phyloP scores from a whole-genome alignment of 192 early-diverging fungal genomes.

The Gaertneriomyces semiglobifer region DNA sequence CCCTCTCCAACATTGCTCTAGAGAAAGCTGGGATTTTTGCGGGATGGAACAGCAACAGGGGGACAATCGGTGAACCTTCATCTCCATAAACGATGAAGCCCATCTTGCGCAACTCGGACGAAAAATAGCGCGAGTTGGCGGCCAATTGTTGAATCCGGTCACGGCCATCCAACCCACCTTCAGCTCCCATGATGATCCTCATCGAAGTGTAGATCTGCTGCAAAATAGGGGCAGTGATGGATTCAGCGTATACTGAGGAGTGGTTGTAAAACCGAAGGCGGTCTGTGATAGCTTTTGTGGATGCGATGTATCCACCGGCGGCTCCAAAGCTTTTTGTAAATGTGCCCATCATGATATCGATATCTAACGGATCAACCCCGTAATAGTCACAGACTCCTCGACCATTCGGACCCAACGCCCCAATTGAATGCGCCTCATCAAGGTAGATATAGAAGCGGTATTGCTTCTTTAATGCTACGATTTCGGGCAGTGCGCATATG shows the following conservation, averaged over 20 bases:
- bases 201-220: slow-evolving; percentile 88
- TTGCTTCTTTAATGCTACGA: slow-evolving; percentile 81
- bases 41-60: slow-evolving; percentile 87
- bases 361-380: slow-evolving; percentile 79
- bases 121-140: slow-evolving; percentile 82
- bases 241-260: slow-evolving; percentile 83
- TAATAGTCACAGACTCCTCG: slow-evolving; percentile 96
- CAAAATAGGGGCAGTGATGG: slow-evolving; percentile 77
- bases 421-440: slow-evolving; percentile 96
- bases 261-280: slow-evolving; percentile 74
- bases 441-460: slow-evolving; percentile 94
- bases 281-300: slow-evolving; percentile 65
- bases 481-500: slow-evolving; percentile 81
- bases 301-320: slow-evolving; percentile 92
- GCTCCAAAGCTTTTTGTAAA: slow-evolving; percentile 98
- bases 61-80: slow-evolving; percentile 85
- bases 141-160: slow-evolving; percentile 81
- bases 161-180: slow-evolving; percentile 77
- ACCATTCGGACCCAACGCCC: slow-evolving; percentile 89
- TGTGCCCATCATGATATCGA: slow-evolving; percentile 96
- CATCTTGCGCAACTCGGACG: slow-evolving; percentile 71
- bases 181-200: slow-evolving; percentile 92
- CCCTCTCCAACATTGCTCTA: slow-evolving; percentile 80
- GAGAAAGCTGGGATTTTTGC: slow-evolving; percentile 97
- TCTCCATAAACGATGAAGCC: slow-evolving; percentile 94